Evolutionary conservation across 2,329 filamentous ascomycete genomes (phyloP), one percentile per base, ranked within the genome.

Genomic region (Lanzia echinophila): DNA sequence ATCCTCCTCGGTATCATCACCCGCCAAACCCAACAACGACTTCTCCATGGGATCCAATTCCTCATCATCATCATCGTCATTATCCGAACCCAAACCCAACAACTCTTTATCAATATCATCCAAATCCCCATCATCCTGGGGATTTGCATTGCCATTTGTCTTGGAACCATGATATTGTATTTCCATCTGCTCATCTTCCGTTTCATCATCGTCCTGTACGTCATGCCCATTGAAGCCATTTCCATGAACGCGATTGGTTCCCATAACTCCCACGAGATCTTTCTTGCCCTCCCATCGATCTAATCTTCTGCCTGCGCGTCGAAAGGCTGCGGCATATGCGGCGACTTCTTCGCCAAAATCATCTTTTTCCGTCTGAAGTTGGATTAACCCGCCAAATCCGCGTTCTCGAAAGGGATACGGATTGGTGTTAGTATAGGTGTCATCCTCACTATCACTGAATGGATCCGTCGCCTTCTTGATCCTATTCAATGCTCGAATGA

Each of bases 301-400:
- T n/a, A 92, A 72, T 39, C 88, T 77, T 28, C 88, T 78, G 19
- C 76, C 73, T 1, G 78, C 76, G 15, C 86, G 78, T 50, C 84
- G 75, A 17, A 92, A 71, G 7, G 87, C 79, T 11, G 86, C 81
- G 3, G 82, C 79, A 55, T 88, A 84, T 1, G 81, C 76, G 52
- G 78, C 77, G 6, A 82, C 76, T 68, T 92, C 87, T 68, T 92
- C 88, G 42, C 88, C 88, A 61, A 83, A 87, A 69, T 92, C 88
- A 57, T 89, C 85, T 0, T 76, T 70, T 66, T 91, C 87, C 15
- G 72, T 70, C 19, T 71, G 71, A 0, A 87, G 72, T 32, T 79
- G 83, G 50, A 79, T 81, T 38, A 88, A 75, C 1, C 84, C 88
- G n/a, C 77, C 80, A 50, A 83, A 73, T 6, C 82, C 81, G 57